These are phyloP conservation scores for Ceratocystiopsis minuta DNA, from an alignment of 2,329 filamentous ascomycete genomes.

Conservation along the genomic window DNA sequence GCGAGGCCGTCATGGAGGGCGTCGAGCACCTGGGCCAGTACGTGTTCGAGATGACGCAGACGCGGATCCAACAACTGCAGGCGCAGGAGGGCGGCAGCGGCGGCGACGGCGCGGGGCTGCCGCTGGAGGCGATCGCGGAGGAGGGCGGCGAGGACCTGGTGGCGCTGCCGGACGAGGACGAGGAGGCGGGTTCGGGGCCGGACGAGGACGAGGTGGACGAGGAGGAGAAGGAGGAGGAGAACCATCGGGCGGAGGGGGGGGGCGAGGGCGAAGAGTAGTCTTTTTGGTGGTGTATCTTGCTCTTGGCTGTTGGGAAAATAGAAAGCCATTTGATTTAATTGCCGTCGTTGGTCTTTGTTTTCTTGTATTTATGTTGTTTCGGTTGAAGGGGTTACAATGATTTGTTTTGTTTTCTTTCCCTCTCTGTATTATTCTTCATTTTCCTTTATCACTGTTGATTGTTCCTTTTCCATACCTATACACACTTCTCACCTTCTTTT, in stretches of 20 bases:
- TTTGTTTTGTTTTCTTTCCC: too few relatives aligned
- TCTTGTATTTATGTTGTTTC: too few relatives aligned
- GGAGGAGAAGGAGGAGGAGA: neutral
- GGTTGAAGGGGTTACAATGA: too few relatives aligned
- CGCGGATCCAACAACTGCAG: constrained; percentile 31
- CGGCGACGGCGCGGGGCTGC: neutral
- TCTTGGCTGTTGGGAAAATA: too few relatives aligned
- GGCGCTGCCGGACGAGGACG: neutral
- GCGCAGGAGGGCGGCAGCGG: constrained; percentile 13
- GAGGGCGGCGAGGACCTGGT: neutral
- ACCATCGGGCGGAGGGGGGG: neutral
- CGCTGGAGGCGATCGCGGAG: neutral
- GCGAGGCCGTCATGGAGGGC: constrained; percentile 61
- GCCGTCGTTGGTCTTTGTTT: too few relatives aligned
- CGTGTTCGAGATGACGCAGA: constrained; percentile 85
- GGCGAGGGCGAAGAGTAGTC: neutral
- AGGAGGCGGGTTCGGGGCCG: neutral
- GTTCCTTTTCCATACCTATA: too few relatives aligned
- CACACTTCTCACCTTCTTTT: too few relatives aligned
- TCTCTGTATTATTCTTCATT: too few relatives aligned
- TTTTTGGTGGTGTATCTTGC: too few relatives aligned
- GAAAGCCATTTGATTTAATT: too few relatives aligned
- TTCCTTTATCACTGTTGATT: too few relatives aligned
- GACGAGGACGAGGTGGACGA: neutral
- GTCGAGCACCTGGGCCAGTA: constrained; percentile 93